A percentile compares a stretch with the other conserved stretches of the same genome.
Conservation (phyloP, 768 basidiomycete species). For the Boletus reticulatus region DNA sequence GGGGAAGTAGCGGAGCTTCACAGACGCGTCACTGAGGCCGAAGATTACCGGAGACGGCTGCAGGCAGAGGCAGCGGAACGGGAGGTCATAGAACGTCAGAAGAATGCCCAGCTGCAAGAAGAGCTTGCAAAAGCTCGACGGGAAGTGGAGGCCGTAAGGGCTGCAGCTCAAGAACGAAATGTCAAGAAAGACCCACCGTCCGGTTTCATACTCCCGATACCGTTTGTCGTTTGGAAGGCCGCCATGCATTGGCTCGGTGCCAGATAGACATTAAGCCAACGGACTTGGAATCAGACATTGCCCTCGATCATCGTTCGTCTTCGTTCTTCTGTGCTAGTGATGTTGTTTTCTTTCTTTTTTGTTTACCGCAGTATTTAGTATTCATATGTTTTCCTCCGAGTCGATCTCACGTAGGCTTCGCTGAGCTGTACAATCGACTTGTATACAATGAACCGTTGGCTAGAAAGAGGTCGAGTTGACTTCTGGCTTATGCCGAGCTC, state of each 20-base stretch:
- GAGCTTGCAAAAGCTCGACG: constrained; percentile 29
- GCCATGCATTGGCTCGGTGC: constrained; percentile 34
- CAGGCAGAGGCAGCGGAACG: constrained; percentile 29
- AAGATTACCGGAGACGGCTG: constrained; percentile 25
- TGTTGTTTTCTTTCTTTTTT: not conserved
- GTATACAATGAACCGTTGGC: not conserved
- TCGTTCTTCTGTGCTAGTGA: not conserved
- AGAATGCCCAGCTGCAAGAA: constrained; percentile 27
- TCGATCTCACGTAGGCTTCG: not conserved
- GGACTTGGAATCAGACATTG: not conserved
- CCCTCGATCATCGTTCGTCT: not conserved
- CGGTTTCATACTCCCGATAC: constrained; percentile 30
- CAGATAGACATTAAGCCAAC: constrained; percentile 12
- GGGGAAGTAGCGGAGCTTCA: constrained; percentile 26
- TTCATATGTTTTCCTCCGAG: constrained; percentile 5
- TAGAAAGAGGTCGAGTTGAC: not conserved
- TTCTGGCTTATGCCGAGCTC: not conserved
- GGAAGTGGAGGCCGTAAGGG: constrained; percentile 23
- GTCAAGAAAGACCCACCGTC: constrained; percentile 30
- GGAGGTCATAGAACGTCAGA: constrained; percentile 27
- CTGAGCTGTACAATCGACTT: constrained; percentile 5
- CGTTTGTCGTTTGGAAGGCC: constrained; percentile 34
- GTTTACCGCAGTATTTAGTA: constrained; percentile 15
- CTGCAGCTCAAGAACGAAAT: constrained; percentile 24
- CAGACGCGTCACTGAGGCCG: constrained; percentile 26